Conservation (phyloP, 108 stramenopile genomes). For the Thalassiosira profunda region DNA sequence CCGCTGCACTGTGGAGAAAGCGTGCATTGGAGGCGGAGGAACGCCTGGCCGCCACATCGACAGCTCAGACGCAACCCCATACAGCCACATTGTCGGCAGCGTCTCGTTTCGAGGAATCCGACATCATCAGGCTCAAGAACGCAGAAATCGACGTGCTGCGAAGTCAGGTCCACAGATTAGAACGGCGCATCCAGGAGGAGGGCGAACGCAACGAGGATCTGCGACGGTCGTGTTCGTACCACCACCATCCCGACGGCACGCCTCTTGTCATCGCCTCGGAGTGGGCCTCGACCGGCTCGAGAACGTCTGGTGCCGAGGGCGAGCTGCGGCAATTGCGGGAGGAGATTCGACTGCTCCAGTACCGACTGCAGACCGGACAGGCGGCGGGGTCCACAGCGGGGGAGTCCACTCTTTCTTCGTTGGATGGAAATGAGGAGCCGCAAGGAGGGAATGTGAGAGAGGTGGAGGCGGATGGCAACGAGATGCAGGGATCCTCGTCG, state of each 20-base stretch:
- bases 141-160: constrained; percentile 33
- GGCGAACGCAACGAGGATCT: neutral
- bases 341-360: constrained; percentile 16
- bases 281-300: neutral
- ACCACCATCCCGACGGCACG: neutral
- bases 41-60: neutral
- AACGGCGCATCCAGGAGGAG: constrained; percentile 27
- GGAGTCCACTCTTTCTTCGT: constrained; percentile 16
- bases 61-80: neutral
- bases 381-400: neutral
- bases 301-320: neutral
- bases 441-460: neutral
- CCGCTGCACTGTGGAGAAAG: constrained; percentile 11
- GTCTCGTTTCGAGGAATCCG: constrained; percentile 2
- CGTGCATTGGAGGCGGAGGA: constrained; percentile 29
- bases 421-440: constrained; percentile 26
- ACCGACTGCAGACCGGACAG: neutral
- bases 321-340: constrained; percentile 17
- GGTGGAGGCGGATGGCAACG: constrained; percentile 6
- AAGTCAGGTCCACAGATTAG: constrained; percentile 32
- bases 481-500: constrained; percentile 7
- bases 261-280: neutral
- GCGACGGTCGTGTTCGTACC: neutral
- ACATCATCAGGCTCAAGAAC: constrained; percentile 27
- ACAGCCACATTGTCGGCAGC: neutral